These are phyloP conservation scores for Garcia nutans DNA, from an alignment of 345 rosid species.

Conservation along the genomic window DNA sequence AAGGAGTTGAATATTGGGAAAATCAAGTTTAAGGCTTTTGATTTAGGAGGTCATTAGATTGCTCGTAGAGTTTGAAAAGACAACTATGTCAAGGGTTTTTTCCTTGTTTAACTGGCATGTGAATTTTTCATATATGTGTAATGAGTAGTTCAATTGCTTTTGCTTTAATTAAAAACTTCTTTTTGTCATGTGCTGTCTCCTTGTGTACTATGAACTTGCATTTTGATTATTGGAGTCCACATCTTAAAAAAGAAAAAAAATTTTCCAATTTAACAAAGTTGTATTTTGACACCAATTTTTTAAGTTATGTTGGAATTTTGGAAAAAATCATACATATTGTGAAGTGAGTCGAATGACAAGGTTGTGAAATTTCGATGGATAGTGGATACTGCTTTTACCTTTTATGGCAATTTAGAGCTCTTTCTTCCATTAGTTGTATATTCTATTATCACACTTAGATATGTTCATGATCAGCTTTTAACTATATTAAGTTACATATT, in stretches of 20 bases:
- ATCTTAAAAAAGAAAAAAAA: not conserved
- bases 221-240: not conserved
- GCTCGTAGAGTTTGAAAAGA: conserved; percentile 86
- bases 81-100: conserved; percentile 70
- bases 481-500: not conserved
- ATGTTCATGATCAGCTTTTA: no score
- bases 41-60: conserved; percentile 82
- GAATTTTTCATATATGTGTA: no score
- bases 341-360: no score
- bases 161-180: no score
- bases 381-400: not conserved
- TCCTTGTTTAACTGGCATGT: not conserved
- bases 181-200: no score
- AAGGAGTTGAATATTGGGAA: conserved; percentile 82
- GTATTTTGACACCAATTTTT: not conserved
- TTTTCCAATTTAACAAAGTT: not conserved
- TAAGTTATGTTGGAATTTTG: not conserved
- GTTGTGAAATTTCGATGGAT: not conserved
- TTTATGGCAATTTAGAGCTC: not conserved
- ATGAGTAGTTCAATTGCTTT: no score
- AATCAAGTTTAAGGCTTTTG: conserved; percentile 81
- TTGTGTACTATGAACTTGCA: no score
- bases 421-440: not conserved
- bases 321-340: not conserved
- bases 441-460: not conserved